Conservation (phyloP, 23 red algal genomes). For the Gracilaria vermiculophylla region DNA sequence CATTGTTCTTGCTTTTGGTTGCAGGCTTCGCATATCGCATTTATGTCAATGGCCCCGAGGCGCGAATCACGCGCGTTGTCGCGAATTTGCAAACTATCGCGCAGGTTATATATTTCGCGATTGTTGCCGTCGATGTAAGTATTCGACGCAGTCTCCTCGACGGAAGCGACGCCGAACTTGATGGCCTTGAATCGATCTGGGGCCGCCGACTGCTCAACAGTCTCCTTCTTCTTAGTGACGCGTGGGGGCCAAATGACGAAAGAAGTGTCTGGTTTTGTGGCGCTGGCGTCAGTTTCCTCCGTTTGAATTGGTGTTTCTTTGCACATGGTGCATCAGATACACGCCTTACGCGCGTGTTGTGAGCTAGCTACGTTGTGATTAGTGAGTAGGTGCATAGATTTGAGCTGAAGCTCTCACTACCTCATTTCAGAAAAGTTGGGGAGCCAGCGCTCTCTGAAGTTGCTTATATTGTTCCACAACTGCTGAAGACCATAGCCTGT, state of each 20-base stretch:
- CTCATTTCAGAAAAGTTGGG: not conserved
- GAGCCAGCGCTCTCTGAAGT: not conserved
- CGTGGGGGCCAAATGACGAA: constrained; percentile 27
- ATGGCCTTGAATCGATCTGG: constrained; percentile 70
- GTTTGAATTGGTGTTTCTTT: not conserved
- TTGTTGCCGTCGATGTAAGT: constrained; percentile 59
- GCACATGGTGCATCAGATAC: not conserved
- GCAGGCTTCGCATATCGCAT: constrained; percentile 84
- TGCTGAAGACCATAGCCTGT: no score
- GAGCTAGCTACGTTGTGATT: not conserved
- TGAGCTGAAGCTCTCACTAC: not conserved
- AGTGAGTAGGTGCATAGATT: no score
- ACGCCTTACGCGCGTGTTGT: not conserved
- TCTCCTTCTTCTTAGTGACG: constrained; percentile 31
- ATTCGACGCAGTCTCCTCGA: constrained; percentile 70
- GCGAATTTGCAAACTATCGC: constrained; percentile 50
- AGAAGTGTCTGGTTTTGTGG: no score
- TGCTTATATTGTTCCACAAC: no score
- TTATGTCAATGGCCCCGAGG: constrained; percentile 89
- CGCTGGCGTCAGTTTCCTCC: not conserved
- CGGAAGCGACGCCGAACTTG: constrained; percentile 72
- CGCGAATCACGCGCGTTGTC: constrained; percentile 69
- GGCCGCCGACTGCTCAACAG: constrained; percentile 19
- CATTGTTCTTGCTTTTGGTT: constrained; percentile 69
- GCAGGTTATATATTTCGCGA: constrained; percentile 59